Conservation (phyloP, 1,284 basidiomycete species). For the Naganishia liquefaciens region DNA sequence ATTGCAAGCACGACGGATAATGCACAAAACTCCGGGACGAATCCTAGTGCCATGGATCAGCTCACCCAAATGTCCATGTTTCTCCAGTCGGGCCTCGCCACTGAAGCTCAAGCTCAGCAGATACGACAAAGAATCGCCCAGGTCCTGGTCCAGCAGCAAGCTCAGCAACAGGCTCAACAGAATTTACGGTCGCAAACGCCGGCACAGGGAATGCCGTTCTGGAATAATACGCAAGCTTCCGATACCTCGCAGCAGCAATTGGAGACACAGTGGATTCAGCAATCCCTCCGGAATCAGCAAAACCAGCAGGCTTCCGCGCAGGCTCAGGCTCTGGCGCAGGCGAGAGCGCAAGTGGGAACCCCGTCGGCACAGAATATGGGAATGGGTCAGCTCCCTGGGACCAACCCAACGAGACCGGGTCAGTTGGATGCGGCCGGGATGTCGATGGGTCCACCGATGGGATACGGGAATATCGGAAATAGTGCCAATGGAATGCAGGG, state of each 20-base stretch:
- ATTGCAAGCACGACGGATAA: slow-evolving; percentile 14
- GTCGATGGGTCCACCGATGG: too few relatives aligned
- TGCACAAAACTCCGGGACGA: neutral
- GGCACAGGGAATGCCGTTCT: neutral
- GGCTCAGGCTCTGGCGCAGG: slow-evolving; percentile 16
- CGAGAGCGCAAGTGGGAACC: neutral
- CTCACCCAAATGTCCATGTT: slow-evolving; percentile 17
- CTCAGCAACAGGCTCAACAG: slow-evolving; percentile 6
- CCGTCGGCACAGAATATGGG: neutral
- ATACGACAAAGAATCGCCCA: slow-evolving; percentile 20
- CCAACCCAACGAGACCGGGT: too few relatives aligned
- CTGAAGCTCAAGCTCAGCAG: slow-evolving; percentile 8
- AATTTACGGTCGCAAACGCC: neutral
- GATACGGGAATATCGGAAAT: neutral
- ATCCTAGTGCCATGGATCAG: neutral
- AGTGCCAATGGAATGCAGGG: neutral
- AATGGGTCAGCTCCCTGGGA: neutral
- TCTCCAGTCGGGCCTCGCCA: neutral
- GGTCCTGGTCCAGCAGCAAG: slow-evolving; percentile 16
- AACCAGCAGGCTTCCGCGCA: slow-evolving; percentile 4
- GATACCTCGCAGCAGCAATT: neutral
- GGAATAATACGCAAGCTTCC: neutral
- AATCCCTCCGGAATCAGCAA: slow-evolving; percentile 10
- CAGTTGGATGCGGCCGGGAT: too few relatives aligned
- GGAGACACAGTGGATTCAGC: slow-evolving; percentile 24